These are phyloP conservation scores for Micractinium conductrix DNA, from an alignment of 139 green algal genomes.

Conservation along the genomic window DNA sequence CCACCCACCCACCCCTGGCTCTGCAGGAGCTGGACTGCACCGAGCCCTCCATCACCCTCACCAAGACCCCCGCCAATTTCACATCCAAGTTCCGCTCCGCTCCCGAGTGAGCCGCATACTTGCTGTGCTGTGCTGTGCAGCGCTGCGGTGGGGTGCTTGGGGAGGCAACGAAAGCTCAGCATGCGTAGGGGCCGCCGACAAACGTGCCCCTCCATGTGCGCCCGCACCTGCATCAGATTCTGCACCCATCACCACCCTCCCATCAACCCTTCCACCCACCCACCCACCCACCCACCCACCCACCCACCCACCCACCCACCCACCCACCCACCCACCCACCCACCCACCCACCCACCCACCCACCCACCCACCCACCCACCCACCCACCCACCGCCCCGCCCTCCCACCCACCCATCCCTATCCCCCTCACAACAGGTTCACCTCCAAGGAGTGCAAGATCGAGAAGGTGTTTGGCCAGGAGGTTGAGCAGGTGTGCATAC, in stretches of 20 bases:
- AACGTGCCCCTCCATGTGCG: not conserved
- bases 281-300: not conserved
- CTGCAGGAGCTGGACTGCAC: constrained; percentile 37
- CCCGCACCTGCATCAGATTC: not conserved
- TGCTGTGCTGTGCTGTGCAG: not conserved
- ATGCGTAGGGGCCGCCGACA: not conserved
- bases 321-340: not conserved
- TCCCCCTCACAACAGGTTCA: constrained; percentile 6
- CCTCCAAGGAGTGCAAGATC: constrained; percentile 47
- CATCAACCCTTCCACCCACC: too few relatives aligned
- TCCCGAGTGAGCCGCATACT: not conserved
- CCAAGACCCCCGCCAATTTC: constrained; percentile 30
- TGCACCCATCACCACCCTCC: too few relatives aligned
- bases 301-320: not conserved
- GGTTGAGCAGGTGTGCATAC: too few relatives aligned
- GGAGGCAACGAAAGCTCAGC: not conserved
- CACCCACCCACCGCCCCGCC: not conserved
- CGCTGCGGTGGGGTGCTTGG: not conserved
- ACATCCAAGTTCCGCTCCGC: constrained; percentile 31
- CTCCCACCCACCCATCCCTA: not conserved
- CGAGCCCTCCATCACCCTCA: constrained; percentile 41
- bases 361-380: too few relatives aligned
- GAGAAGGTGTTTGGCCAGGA: constrained; percentile 41
- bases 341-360: not conserved
- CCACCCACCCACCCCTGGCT: not conserved